phyloP scores from a whole-genome alignment of 129 eudicot species.

The Flaveria linearis region DNA sequence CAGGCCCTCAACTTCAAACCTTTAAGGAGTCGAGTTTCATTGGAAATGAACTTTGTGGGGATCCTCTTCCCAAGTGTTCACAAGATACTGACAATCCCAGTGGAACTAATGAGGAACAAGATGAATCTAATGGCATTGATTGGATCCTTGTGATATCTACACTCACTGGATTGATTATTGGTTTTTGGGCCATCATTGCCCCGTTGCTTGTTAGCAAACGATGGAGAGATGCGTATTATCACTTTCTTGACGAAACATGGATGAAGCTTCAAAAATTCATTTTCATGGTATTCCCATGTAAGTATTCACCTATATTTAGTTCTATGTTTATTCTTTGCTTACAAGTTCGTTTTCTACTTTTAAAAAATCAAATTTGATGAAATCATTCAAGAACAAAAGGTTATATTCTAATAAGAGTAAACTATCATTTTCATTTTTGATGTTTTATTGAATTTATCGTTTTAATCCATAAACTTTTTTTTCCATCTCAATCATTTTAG shows the following conservation, averaged over 20 bases:
- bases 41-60: slow-evolving; percentile 21
- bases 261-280: slow-evolving; percentile 30
- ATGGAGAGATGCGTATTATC: slow-evolving; percentile 28
- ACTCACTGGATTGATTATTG: slow-evolving; percentile 20
- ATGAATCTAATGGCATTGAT: slow-evolving; percentile 24
- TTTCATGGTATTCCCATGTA: slow-evolving; percentile 21
- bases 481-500: too few species aligned
- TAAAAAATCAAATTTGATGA: too few species aligned
- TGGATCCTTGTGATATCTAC: slow-evolving; percentile 28
- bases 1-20: slow-evolving; percentile 17
- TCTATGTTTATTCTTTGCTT: too few species aligned
- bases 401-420: too few species aligned
- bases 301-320: neutral
- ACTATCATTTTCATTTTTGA: too few species aligned
- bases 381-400: too few species aligned
- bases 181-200: slow-evolving; percentile 13
- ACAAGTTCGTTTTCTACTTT: too few species aligned
- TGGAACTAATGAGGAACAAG: neutral
- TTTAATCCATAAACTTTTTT: too few species aligned
- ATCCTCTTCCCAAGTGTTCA: slow-evolving; percentile 13
- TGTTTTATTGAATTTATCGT: too few species aligned
- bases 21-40: slow-evolving; percentile 5
- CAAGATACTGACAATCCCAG: neutral
- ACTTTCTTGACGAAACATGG: slow-evolving; percentile 20
- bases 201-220: slow-evolving; percentile 29